Conservation (phyloP, 2,329 filamentous ascomycete genomes). For the Diplodia seriata region DNA sequence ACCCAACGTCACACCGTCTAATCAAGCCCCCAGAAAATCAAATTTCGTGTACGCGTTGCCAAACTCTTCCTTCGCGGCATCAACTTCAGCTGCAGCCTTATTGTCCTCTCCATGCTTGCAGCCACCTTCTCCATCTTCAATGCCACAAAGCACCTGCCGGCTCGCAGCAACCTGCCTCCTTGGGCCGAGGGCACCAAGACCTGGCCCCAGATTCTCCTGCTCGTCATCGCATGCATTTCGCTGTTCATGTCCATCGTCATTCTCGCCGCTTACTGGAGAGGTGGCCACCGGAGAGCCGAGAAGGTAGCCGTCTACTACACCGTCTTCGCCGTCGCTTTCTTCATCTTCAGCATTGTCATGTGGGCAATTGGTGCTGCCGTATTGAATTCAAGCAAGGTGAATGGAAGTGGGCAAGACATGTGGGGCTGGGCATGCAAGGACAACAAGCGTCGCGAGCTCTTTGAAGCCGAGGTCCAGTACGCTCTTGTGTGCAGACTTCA, state of each 20-base stretch:
- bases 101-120: constrained; percentile 88
- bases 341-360: constrained; percentile 89
- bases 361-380: constrained; percentile 88
- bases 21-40: constrained; percentile 75
- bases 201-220: constrained; percentile 89
- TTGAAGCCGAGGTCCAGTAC: constrained; percentile 83
- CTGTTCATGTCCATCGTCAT: constrained; percentile 79
- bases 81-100: constrained; percentile 96
- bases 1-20: constrained; percentile 39
- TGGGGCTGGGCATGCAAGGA: constrained; percentile 99
- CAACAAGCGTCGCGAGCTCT: constrained; percentile 80
- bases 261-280: constrained; percentile 84
- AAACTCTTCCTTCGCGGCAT: constrained; percentile 95
- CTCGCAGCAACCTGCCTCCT: constrained; percentile 79
- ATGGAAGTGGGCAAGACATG: constrained; percentile 80
- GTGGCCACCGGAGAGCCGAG: constrained; percentile 86
- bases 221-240: constrained; percentile 80
- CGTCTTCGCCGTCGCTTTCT: constrained; percentile 89
- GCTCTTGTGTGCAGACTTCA: constrained; percentile 88
- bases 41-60: constrained; percentile 86
- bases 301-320: constrained; percentile 97
- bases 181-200: constrained; percentile 81
- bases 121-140: constrained; percentile 94
- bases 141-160: constrained; percentile 75
- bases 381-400: constrained; percentile 78